phyloP scores from a whole-genome alignment of 352 stramenopile genomes.

The Sclerospora graminicola region DNA sequence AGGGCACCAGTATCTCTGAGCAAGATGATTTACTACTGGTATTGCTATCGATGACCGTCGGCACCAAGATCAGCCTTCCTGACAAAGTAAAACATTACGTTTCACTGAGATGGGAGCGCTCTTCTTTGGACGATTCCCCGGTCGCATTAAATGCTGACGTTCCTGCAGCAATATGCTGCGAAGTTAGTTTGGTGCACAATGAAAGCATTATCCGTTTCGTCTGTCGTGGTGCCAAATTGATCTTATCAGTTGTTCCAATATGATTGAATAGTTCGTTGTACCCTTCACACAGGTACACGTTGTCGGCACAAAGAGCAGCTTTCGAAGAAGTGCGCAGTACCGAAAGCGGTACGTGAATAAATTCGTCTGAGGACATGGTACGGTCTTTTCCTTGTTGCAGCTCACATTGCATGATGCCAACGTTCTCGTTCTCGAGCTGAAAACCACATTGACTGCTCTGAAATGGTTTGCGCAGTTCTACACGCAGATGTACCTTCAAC shows the following conservation, averaged over 20 bases:
- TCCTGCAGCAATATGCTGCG: conserved; percentile 14
- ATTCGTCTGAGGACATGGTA: conserved; percentile 33
- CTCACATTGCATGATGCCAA: conserved; percentile 41
- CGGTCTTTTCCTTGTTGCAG: conserved; percentile 23
- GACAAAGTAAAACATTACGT: conserved; percentile 71
- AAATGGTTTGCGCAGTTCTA: conserved; percentile 77
- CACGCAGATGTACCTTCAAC: conserved; percentile 50
- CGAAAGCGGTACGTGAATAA: conserved; percentile 65
- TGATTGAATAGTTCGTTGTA: conserved; percentile 89
- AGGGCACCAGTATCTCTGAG: conserved; percentile 65
- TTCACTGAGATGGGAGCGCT: conserved; percentile 71
- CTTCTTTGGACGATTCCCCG: conserved; percentile 75
- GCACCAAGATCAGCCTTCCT: conserved; percentile 50
- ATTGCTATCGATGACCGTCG: conserved; percentile 23
- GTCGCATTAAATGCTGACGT: conserved; percentile 15
- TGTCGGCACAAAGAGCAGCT: conserved; percentile 56
- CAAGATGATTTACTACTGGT: conserved; percentile 19
- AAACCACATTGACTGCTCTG: conserved; percentile 67
- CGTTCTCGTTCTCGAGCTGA: conserved; percentile 84
- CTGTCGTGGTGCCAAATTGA: conserved; percentile 56
- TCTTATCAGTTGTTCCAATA: conserved; percentile 51
- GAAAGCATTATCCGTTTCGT: conserved; percentile 67
- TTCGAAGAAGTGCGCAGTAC: conserved; percentile 63
- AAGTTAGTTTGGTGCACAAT: conserved; percentile 48
- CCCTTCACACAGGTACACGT: conserved; percentile 72